These are phyloP conservation scores for Batrachochytrium dendrobatidis DNA, from an alignment of 371 early-diverging fungal genomes.

Conservation along the genomic window DNA sequence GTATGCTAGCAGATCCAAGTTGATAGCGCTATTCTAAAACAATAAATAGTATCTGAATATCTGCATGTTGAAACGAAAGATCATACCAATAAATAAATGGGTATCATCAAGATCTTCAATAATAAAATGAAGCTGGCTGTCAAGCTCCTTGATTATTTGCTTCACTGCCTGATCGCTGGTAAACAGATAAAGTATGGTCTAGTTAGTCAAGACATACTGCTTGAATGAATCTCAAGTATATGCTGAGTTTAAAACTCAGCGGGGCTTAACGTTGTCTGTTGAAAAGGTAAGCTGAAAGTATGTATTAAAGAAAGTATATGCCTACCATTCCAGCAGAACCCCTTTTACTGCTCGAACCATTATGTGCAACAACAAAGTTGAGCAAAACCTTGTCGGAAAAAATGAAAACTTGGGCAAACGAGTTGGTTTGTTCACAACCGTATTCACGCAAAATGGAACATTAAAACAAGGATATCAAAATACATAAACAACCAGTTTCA, in stretches of 20 bases:
- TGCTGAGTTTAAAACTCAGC: not conserved
- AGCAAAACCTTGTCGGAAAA: not conserved
- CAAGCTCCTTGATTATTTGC: constrained; percentile 67
- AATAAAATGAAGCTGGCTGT: constrained; percentile 65
- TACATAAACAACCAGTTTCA: not conserved
- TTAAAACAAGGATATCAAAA: not conserved
- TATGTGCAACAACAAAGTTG: not conserved
- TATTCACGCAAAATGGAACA: not conserved
- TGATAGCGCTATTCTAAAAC: too few species aligned
- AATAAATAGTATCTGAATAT: too few species aligned
- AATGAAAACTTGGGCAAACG: not conserved
- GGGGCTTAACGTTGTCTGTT: not conserved
- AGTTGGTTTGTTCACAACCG: not conserved
- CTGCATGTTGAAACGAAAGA: too few species aligned
- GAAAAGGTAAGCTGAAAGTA: not conserved
- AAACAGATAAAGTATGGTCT: not conserved
- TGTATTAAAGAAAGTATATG: not conserved
- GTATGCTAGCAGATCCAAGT: too few species aligned
- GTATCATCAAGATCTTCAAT: constrained; percentile 83
- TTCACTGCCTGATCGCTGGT: constrained; percentile 71
- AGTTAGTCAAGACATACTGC: not conserved
- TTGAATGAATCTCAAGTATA: too few species aligned
- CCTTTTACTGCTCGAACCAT: not conserved
- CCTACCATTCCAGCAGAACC: not conserved
- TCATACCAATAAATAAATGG: constrained; percentile 73